Percentiles rank a stretch among this genome's conserved stretches.
These are phyloP conservation scores for Apophysomyces sp. DNA, from an alignment of 371 early-diverging fungal genomes.

Conservation along the genomic window DNA sequence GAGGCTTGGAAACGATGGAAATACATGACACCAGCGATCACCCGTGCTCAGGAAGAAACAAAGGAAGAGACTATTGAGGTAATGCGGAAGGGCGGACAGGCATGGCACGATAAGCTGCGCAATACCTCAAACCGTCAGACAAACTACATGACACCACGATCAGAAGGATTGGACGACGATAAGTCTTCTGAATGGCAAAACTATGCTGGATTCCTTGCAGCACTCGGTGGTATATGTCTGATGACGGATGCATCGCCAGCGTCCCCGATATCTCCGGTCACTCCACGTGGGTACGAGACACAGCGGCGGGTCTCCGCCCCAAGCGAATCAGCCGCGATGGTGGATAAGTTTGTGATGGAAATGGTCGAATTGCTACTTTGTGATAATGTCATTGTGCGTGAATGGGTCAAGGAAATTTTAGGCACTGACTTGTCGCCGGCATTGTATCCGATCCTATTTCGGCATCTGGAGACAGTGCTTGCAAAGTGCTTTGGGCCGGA, in stretches of 20 bases:
- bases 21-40: conserved; percentile 43
- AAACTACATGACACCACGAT: not conserved
- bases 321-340: conserved; percentile 58
- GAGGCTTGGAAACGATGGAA: conserved; percentile 81
- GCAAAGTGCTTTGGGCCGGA: conserved; percentile 75
- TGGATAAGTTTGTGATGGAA: conserved; percentile 78
- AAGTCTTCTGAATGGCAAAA: conserved; percentile 61
- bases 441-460: conserved; percentile 75
- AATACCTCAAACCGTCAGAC: conserved; percentile 18
- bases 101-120: conserved; percentile 46
- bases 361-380: conserved; percentile 79
- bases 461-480: conserved; percentile 69
- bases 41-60: conserved; percentile 45
- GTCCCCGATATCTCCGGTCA: conserved; percentile 30
- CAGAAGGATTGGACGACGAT: conserved; percentile 38
- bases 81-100: conserved; percentile 5
- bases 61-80: conserved; percentile 1
- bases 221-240: conserved; percentile 62
- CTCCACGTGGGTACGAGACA: conserved; percentile 17
- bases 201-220: conserved; percentile 67
- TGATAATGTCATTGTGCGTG: conserved; percentile 81
- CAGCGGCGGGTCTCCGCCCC: conserved; percentile 38
- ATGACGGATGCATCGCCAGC: conserved; percentile 41
- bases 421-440: conserved; percentile 80
- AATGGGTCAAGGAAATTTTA: conserved; percentile 81